Percentiles rank a stretch among this genome's conserved stretches.
phyloP scores from a whole-genome alignment of 78 protist genomes.

The Dictyostelium capitatum region DNA sequence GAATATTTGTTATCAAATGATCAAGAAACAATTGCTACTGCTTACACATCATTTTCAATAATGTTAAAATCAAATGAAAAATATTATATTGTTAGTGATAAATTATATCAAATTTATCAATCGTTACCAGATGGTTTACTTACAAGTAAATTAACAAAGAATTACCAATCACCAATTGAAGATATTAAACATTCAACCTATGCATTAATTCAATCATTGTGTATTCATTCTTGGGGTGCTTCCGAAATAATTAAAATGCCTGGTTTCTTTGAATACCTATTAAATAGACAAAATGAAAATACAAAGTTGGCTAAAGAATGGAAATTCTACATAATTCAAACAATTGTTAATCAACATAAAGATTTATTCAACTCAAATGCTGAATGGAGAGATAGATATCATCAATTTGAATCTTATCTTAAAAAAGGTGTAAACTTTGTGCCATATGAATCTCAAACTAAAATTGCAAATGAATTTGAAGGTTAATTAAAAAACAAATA shows the following conservation, averaged over 20 bases:
- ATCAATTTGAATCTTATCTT: slow-evolving; percentile 26
- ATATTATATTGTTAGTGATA: background rate
- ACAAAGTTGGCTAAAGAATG: slow-evolving; percentile 49
- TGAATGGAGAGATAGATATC: slow-evolving; percentile 21
- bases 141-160: background rate
- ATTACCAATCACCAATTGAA: slow-evolving; percentile 26
- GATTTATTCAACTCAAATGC: slow-evolving; percentile 4
- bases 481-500: background rate
- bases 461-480: slow-evolving; percentile 32
- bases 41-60: background rate
- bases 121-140: background rate
- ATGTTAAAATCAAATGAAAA: slow-evolving; percentile 10
- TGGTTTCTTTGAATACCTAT: slow-evolving; percentile 58
- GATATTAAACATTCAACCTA: slow-evolving; percentile 33
- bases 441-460: slow-evolving; percentile 24
- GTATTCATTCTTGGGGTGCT: slow-evolving; percentile 65
- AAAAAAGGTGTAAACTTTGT: slow-evolving; percentile 33
- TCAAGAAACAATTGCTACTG: background rate
- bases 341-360: slow-evolving; percentile 25
- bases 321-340: slow-evolving; percentile 58
- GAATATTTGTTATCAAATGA: background rate
- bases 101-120: background rate
- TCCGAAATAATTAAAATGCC: slow-evolving; percentile 10
- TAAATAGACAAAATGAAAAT: slow-evolving; percentile 2
- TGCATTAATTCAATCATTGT: background rate